Base-by-base conservation (phyloP, 345 rosid genomes). In the Noccaea caerulescens region DNA sequence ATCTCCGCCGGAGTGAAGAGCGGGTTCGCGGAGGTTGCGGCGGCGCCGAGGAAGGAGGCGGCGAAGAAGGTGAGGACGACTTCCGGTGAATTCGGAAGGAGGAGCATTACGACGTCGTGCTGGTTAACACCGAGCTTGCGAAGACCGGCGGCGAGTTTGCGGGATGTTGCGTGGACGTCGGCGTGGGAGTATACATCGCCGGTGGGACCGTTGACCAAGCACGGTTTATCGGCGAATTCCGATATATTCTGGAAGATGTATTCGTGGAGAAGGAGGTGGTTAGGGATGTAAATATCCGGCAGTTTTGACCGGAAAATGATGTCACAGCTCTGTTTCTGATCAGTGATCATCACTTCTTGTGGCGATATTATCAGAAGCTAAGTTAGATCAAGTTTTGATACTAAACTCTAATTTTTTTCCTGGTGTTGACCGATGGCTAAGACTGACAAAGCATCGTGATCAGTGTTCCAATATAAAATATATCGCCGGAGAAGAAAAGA, bases 261-360 rank as follows among this genome's bases (percentile, higher is more conserved):
- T 2, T 80, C 65, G 53, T 84, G 91, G 11, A 93, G 81, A 57
- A 93, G 85, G 43, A 91, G 94, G 69, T 91, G 93, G 23, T 79
- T 77, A 0, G 98, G 91, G 76, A 93, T 85, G 78, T 68, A 60
- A 64, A 91, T 91, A 42, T 89, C 94, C 0, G 97, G 94, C 18
- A 93, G 87, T 34, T 93, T 93, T 20, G 98, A 93, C 4, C 90
- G 81, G 84, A 72, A 93, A 62, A 89, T 81, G 61, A 69, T 30
- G 46, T 58, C 63, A 58, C 11, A 43, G 41, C 77, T 59, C 67
- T 58, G 60, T 67, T 74, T 74, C 65, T 57, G 64, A 41, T 25
- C 60, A 39, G n/a, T 60, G 33, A 57, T 73, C 10, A 34, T 49
- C 2, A 30, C 12, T 47, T 73, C 72, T 53, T 72, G 41, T 57